Conservation (phyloP, 2,329 filamentous ascomycete species). For the Periconia digitata region DNA sequence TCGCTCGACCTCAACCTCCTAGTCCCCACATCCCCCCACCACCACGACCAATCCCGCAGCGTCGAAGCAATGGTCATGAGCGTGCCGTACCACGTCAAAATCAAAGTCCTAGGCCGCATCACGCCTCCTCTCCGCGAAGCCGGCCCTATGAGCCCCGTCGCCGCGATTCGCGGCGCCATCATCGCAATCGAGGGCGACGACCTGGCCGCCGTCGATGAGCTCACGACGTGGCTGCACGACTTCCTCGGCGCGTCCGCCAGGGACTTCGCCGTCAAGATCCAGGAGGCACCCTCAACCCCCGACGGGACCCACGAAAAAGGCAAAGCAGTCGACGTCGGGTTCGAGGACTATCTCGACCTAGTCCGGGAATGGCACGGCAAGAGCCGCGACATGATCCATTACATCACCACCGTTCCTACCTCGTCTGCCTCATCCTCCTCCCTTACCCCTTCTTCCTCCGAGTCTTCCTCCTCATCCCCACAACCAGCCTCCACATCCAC, state of each 20-base stretch:
- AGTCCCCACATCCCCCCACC: slow-evolving; percentile 9
- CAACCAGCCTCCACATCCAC: slow-evolving; percentile 67
- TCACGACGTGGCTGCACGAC: slow-evolving; percentile 65
- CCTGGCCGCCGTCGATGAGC: slow-evolving; percentile 61
- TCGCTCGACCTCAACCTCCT: slow-evolving; percentile 25
- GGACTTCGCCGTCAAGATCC: slow-evolving; percentile 53
- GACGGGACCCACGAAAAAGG: slow-evolving; percentile 29
- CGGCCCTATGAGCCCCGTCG: slow-evolving; percentile 25
- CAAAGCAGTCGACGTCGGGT: slow-evolving; percentile 34
- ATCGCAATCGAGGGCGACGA: slow-evolving; percentile 81
- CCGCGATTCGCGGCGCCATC: slow-evolving; percentile 68
- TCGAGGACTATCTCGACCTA: slow-evolving; percentile 63
- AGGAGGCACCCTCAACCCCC: slow-evolving; percentile 50
- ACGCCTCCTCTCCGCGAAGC: slow-evolving; percentile 62
- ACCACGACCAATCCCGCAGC: slow-evolving; percentile 48
- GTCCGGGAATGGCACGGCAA: slow-evolving; percentile 75
- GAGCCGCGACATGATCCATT: slow-evolving; percentile 68
- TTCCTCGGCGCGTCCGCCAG: slow-evolving; percentile 53
- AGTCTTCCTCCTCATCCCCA: slow-evolving; percentile 16
- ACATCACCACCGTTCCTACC: slow-evolving; percentile 47
- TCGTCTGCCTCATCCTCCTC: slow-evolving; percentile 3
- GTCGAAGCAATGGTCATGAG: slow-evolving; percentile 73
- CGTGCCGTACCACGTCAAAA: slow-evolving; percentile 73
- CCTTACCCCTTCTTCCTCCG: not conserved
- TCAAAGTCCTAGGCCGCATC: slow-evolving; percentile 74